Evolutionary conservation across 148 eudicot genomes (phyloP).

Genomic region (Arctostaphylos glauca): DNA sequence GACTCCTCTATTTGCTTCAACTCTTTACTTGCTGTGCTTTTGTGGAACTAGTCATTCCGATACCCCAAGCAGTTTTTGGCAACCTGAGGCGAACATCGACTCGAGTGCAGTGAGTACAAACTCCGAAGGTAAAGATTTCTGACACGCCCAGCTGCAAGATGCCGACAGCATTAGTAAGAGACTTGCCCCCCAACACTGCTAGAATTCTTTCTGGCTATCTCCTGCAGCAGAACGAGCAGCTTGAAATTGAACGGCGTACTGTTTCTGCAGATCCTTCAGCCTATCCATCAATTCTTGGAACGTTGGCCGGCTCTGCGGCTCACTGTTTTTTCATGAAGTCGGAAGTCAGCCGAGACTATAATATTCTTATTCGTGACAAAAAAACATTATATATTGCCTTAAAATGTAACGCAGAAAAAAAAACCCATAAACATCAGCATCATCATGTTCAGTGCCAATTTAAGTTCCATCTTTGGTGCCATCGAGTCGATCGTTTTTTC

Average conservation of each 20-base stretch:
- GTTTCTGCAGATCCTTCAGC: constrained; percentile 76
- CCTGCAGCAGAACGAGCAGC: constrained; percentile 50
- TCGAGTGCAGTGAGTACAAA: background rate
- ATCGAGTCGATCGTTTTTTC: too few relatives aligned
- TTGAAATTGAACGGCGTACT: constrained; percentile 51
- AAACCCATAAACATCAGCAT: background rate
- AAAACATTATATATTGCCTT: background rate
- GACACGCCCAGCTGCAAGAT: background rate
- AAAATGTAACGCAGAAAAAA: too few relatives aligned
- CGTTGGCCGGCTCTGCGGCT: constrained; percentile 72
- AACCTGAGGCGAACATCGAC: background rate
- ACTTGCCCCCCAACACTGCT: background rate
- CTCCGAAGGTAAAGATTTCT: background rate
- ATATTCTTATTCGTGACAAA: background rate
- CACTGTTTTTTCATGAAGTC: constrained; percentile 42
- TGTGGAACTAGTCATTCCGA: background rate
- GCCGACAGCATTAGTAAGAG: background rate
- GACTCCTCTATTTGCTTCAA: background rate
- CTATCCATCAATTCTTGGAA: constrained; percentile 84
- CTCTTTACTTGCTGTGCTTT: background rate
- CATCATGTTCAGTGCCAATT: background rate
- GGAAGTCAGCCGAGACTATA: background rate
- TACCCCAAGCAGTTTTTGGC: constrained; percentile 4
- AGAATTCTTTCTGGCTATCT: constrained; percentile 42
- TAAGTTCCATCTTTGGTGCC: too few relatives aligned